These are phyloP conservation scores for Mortierella sp. DNA, from an alignment of 371 early-diverging fungal genomes.

Conservation along the genomic window DNA sequence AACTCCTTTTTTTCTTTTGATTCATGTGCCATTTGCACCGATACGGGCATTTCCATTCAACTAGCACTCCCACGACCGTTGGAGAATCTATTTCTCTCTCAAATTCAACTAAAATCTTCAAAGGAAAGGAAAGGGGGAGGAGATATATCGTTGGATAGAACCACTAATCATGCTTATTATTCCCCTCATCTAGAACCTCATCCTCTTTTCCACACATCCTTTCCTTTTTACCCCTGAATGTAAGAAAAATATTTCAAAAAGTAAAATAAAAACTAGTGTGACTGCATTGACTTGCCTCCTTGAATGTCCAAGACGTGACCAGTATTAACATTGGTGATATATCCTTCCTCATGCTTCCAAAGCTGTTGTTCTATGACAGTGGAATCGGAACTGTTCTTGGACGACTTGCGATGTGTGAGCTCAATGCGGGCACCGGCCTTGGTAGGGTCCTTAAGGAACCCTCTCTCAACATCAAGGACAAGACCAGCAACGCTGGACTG, in stretches of 20 bases:
- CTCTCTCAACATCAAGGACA: constrained; percentile 52
- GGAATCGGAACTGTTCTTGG: constrained; percentile 31
- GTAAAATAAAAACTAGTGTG: background rate
- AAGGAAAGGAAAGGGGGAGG: no score
- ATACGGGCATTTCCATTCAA: background rate
- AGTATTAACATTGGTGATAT: constrained; percentile 50
- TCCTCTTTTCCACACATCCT: background rate
- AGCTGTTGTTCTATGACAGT: constrained; percentile 47
- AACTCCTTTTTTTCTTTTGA: constrained; percentile 2
- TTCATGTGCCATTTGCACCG: background rate
- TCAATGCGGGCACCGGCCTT: constrained; percentile 56
- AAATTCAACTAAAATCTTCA: background rate
- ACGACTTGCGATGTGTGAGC: constrained; percentile 39
- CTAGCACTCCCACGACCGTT: constrained; percentile 22
- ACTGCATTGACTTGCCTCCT: constrained; percentile 33
- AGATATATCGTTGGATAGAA: background rate
- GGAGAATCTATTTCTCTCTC: constrained; percentile 2
- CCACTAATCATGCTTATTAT: background rate
- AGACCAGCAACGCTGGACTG: constrained; percentile 46
- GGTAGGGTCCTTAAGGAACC: constrained; percentile 52
- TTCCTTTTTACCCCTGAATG: background rate
- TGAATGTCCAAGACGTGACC: constrained; percentile 56
- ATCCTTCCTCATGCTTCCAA: constrained; percentile 50
- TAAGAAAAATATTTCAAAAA: constrained; percentile 6
- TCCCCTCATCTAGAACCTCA: background rate